Evolutionary conservation across 805 yeast genomes (phyloP), one percentile per base, ranked within the genome.

Genomic region (Kuraishia ogatae): DNA sequence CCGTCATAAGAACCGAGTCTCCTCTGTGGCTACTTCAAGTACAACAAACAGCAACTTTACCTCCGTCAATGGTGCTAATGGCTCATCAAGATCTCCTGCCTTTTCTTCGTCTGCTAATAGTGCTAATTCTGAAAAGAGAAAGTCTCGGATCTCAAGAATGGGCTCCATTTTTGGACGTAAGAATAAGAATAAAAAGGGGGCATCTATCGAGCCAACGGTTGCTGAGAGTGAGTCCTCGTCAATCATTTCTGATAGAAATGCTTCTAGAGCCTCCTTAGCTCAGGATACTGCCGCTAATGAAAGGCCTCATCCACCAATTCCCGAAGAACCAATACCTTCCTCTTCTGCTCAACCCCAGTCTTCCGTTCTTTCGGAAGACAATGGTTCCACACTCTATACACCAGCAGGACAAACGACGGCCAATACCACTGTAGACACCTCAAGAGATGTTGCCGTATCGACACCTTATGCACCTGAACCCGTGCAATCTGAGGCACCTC

Each of bases 161-260:
- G 96, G 96, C 10, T 85, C 94, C 0, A 80, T 88, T 58, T 83
- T 88, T 62, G 84, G 87, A 50, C 79, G 82, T 59, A 84, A 81
- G 66, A 83, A 81, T 62, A 74, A 75, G 58, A 72, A 73, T 50
- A 68, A 69, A 23, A 70, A 64, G 50, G 60, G 56, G 7, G 50
- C 35, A 20, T 13, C 54, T 15, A 15, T 17, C 19, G 49, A 56
- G 8, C 62, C 57, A 46, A 59, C 64, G 17, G 69, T 68, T 54
- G 64, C 66, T 15, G 73, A 70, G 51, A 64, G 72, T 22, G 73
- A 70, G 52, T 50, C 63, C 43, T 58, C 66, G 10, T 69, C 73
- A 39, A 51, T 70, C 46, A 57, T 57, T 20, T 60, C 66, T 53
- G 35, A 50, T 59, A 7, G 28, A n/a, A 48, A 53, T 53, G 43